Evolutionary conservation across 495 filamentous ascomycete species (phyloP), one percentile per base, ranked within the genome.

Genomic region (Xylaria nigripes): DNA sequence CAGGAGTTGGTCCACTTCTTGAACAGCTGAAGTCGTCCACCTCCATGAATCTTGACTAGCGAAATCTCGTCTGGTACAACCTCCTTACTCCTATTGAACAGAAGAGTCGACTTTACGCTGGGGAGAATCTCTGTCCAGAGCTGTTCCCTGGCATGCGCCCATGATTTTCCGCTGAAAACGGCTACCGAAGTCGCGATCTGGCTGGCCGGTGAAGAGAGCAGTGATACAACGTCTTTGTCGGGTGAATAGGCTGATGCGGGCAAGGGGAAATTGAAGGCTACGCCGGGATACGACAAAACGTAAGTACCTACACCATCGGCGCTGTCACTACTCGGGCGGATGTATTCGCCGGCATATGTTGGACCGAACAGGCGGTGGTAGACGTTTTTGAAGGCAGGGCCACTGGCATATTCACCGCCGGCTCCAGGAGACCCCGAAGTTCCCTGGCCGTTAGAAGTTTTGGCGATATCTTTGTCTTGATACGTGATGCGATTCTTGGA

Each of bases 341-440:
- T 72, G 57, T 91, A 96, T 73, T 98, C 93, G 30, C 93, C 93
- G 2, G 87, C 84, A 64, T 90, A 95, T 0, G 92, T 91, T 13
- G 90, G 90, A 0, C 93, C 93, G 63, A 98, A 84, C 3, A 96
- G 76, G 45, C 86, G 84, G 48, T 93, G 87, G 68, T 96, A 96
- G 51, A 98, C 86, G 70, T 94, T 89, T 38, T 85, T 82, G 66
- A 96, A 97, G 29, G 80, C 82, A 5, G 93, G 93, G 4, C 91
- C 89, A 5, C 76, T 71, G 2, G 76, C 55, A 36, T 68, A 52
- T 48, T 74, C 69, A 24, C 57, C 68, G 4, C 68, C 48, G 15
- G 67, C 48, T 41, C 58, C 58, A 1, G 67, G 54, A 3, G 66
- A 62, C 21, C 66, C 63, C 18, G 80, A 76, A 15, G 67, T 55